phyloP scores from a whole-genome alignment of 2,329 filamentous ascomycete genomes.

The Helotiales sp. region DNA sequence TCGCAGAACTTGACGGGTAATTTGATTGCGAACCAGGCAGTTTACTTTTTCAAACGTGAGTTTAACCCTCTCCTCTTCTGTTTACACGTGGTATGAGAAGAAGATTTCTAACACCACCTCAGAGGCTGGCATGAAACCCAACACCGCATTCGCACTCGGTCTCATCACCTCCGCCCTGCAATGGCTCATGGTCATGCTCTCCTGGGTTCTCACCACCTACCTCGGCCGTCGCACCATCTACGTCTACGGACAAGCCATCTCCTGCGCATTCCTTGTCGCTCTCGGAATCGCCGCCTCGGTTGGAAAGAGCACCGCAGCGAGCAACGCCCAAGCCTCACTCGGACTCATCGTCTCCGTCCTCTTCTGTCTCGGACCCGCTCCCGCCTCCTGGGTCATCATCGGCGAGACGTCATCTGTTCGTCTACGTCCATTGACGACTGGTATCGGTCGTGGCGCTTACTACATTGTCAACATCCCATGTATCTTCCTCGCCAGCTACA shows the following conservation, averaged over 20 bases:
- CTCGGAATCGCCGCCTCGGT: slow-evolving; percentile 65
- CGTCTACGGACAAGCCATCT: slow-evolving; percentile 62
- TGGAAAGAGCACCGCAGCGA: slow-evolving; percentile 45
- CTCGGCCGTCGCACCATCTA: slow-evolving; percentile 68
- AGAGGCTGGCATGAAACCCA: slow-evolving; percentile 63
- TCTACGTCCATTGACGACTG: slow-evolving; percentile 68
- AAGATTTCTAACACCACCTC: slow-evolving; percentile 38
- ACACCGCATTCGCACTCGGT: slow-evolving; percentile 64
- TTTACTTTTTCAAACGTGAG: slow-evolving; percentile 39
- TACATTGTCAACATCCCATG: slow-evolving; percentile 69
- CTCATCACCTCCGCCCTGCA: slow-evolving; percentile 69
- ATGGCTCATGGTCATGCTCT: slow-evolving; percentile 66
- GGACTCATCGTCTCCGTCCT: slow-evolving; percentile 69
- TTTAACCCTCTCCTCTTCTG: slow-evolving; percentile 1
- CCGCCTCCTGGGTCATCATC: slow-evolving; percentile 70
- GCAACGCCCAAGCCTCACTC: slow-evolving; percentile 62
- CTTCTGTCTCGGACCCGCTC: slow-evolving; percentile 66
- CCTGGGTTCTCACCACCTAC: slow-evolving; percentile 69
- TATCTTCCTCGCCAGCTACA: slow-evolving; percentile 65
- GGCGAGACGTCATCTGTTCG: slow-evolving; percentile 69
- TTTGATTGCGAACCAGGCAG: slow-evolving; percentile 59
- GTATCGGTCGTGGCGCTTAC: slow-evolving; percentile 66
- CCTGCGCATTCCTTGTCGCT: slow-evolving; percentile 57
- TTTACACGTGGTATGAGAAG: not conserved
- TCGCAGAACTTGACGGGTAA: slow-evolving; percentile 66